Conservation (phyloP, 2,329 filamentous ascomycete species). For the Trichoderma koningiopsis region DNA sequence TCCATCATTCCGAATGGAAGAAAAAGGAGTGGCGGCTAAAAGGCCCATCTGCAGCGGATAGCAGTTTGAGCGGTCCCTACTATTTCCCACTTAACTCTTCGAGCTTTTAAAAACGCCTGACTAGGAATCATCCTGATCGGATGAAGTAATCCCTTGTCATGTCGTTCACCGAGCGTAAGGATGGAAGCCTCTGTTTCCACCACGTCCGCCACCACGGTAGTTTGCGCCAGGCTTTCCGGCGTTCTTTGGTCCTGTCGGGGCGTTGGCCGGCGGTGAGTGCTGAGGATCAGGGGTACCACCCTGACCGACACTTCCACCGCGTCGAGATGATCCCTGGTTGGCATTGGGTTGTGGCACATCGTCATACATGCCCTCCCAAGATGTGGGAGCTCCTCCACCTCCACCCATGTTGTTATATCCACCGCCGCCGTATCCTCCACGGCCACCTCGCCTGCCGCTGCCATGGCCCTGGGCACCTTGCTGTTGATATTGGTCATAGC, state of each 20-base stretch:
- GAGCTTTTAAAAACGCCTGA: background rate
- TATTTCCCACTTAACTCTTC: background rate
- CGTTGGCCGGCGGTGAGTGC: conserved; percentile 56
- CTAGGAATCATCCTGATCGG: background rate
- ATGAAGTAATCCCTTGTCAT: background rate
- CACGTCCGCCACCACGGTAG: conserved; percentile 86
- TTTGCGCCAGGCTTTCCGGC: conserved; percentile 88
- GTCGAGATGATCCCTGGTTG: conserved; percentile 47
- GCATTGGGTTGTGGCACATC: conserved; percentile 84
- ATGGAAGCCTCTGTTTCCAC: conserved; percentile 74
- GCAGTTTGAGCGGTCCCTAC: background rate
- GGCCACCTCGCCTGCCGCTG: conserved; percentile 28
- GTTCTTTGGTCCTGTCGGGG: conserved; percentile 95
- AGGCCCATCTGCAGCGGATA: background rate
- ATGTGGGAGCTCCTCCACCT: conserved; percentile 69
- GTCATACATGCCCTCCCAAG: conserved; percentile 98
- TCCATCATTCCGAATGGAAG: background rate
- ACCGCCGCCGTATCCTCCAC: conserved; percentile 36
- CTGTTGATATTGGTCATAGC: conserved; percentile 49
- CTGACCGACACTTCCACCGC: conserved; percentile 47
- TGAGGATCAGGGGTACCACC: conserved; percentile 44
- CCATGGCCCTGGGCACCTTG: conserved; percentile 43
- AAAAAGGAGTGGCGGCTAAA: background rate
- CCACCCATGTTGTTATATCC: conserved; percentile 36
- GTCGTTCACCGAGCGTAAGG: conserved; percentile 61